phyloP scores from a whole-genome alignment of 345 rosid genomes.

The Citrus hindsii region DNA sequence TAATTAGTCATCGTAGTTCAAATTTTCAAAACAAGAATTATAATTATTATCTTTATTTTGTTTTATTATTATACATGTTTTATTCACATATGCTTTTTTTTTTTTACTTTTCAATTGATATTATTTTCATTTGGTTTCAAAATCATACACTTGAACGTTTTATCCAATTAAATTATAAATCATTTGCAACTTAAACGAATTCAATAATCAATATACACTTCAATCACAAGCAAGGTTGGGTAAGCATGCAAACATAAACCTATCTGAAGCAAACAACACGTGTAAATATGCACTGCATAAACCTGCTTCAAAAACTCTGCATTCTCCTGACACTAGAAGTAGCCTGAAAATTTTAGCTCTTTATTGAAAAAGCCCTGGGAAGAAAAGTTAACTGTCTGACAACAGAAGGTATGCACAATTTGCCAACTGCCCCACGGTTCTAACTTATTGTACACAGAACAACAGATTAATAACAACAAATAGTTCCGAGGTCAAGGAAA shows the following conservation, averaged over 20 bases:
- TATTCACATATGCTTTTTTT: too few species aligned
- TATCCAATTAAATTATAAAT: background rate
- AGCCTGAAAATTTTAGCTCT: constrained; percentile 10
- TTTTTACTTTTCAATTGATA: too few species aligned
- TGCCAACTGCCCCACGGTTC: constrained; percentile 12
- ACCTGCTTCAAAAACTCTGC: background rate
- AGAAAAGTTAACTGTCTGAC: constrained; percentile 19
- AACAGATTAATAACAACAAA: constrained; percentile 13
- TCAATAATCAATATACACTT: background rate
- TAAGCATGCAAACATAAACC: background rate
- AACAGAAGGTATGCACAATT: constrained; percentile 28
- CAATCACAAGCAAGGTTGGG: background rate
- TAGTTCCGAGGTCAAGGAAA: constrained; percentile 1
- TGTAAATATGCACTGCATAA: background rate
- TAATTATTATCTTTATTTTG: too few species aligned
- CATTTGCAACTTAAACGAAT: too few species aligned
- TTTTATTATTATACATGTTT: too few species aligned
- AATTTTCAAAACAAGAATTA: too few species aligned
- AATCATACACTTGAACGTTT: background rate
- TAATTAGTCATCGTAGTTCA: too few species aligned
- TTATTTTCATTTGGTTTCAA: too few species aligned
- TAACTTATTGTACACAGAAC: constrained; percentile 14
- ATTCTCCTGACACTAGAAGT: background rate
- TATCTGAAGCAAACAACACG: too few species aligned
- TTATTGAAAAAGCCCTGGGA: constrained; percentile 29